phyloP scores from a whole-genome alignment of 2,329 filamentous ascomycete genomes.

The Phaeomoniella chlamydospora region DNA sequence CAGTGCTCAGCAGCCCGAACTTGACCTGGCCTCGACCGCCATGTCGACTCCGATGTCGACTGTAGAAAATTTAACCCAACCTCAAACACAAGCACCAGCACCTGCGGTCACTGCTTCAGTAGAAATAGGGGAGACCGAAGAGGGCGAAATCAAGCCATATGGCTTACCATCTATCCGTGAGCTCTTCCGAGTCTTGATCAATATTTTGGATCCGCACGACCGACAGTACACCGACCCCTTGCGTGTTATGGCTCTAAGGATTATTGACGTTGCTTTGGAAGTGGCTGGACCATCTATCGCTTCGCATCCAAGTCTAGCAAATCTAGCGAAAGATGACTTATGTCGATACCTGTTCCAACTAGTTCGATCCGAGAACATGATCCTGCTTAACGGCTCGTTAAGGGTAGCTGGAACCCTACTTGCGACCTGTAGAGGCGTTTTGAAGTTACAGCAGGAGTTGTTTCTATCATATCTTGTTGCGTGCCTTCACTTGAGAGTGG shows the following conservation, averaged over 20 bases:
- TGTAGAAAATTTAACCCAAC: constrained; percentile 17
- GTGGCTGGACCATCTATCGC: constrained; percentile 92
- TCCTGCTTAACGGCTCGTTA: constrained; percentile 81
- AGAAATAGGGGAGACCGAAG: constrained; percentile 26
- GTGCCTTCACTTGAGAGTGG: constrained; percentile 84
- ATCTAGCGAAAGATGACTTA: constrained; percentile 78
- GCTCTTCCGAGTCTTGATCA: constrained; percentile 83
- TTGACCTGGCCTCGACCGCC: constrained; percentile 21
- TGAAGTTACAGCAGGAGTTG: constrained; percentile 93
- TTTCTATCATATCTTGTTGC: constrained; percentile 90
- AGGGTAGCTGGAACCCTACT: constrained; percentile 83
- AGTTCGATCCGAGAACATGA: constrained; percentile 90
- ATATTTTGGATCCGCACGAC: constrained; percentile 86
- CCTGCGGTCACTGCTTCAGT: constrained; percentile 18
- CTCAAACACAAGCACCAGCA: constrained; percentile 17
- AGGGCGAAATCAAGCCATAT: constrained; percentile 63
- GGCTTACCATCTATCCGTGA: constrained; percentile 89
- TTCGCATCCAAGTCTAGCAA: constrained; percentile 74
- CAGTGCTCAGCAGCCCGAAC: constrained; percentile 20
- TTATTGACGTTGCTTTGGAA: constrained; percentile 93
- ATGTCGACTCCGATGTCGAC: constrained; percentile 1
- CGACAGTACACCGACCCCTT: constrained; percentile 85
- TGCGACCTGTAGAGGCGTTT: constrained; percentile 74
- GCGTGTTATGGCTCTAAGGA: constrained; percentile 91
- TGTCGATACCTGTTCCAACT: constrained; percentile 94